These are phyloP conservation scores for Mycena rebaudengoi DNA, from an alignment of 768 basidiomycete species.

Conservation along the genomic window DNA sequence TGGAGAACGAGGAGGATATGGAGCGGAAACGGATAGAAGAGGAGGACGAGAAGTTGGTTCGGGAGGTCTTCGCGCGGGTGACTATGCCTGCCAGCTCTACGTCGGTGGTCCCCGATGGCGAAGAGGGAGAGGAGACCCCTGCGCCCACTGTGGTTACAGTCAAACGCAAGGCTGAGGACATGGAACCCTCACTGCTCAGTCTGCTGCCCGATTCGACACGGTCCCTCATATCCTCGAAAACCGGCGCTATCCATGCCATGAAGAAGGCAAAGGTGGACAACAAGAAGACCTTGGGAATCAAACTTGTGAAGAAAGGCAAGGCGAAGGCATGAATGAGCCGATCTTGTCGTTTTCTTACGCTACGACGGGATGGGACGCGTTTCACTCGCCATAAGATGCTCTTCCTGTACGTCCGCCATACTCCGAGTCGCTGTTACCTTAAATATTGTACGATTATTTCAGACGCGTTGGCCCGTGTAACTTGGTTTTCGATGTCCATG, in stretches of 20 bases:
- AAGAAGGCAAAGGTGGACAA: slow-evolving; percentile 73
- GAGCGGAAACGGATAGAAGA: slow-evolving; percentile 78
- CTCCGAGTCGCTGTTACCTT: slow-evolving; percentile 1
- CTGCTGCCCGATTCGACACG: slow-evolving; percentile 73
- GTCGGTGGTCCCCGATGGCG: slow-evolving; percentile 27
- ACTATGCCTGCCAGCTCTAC: slow-evolving; percentile 47
- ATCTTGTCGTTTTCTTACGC: not conserved
- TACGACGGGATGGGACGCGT: not conserved
- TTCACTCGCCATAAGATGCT: not conserved
- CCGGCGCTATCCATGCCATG: slow-evolving; percentile 44
- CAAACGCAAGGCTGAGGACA: slow-evolving; percentile 86
- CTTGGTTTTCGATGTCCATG: no score
- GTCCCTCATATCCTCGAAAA: slow-evolving; percentile 63
- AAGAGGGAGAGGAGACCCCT: slow-evolving; percentile 21
- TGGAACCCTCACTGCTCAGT: slow-evolving; percentile 75
- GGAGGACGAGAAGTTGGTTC: slow-evolving; percentile 92
- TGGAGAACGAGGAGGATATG: slow-evolving; percentile 81
- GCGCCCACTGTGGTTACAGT: slow-evolving; percentile 63
- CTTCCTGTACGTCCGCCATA: slow-evolving; percentile 11
- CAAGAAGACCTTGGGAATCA: slow-evolving; percentile 75
- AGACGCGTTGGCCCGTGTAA: no score
- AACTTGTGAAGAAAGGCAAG: slow-evolving; percentile 62
- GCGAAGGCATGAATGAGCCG: slow-evolving; percentile 34
- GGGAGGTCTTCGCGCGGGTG: slow-evolving; percentile 86
- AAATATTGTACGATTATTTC: slow-evolving; percentile 10